Evolutionary conservation across 805 yeast species (phyloP), one percentile per base, ranked within the genome.

Genomic region (Metschnikowia kofuensis): DNA sequence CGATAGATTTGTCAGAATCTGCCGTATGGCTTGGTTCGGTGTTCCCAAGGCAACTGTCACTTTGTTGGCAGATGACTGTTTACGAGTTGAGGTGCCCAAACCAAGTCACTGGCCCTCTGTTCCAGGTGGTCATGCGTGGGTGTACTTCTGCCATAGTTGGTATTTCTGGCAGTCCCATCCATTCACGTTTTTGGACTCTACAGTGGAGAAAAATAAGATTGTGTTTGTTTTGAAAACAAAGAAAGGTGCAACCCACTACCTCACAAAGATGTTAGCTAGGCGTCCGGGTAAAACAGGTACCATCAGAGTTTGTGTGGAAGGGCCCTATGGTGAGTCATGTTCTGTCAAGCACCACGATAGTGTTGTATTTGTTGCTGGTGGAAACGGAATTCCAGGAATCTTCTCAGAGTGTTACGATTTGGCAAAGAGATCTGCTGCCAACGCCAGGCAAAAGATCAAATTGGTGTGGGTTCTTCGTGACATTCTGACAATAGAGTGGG

Each of bases 371-470:
- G 56, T 86, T 28, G 85, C 91, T 6, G 91, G 89, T 39, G 92
- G 94, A 32, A 82, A 83, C 47, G 95, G 94, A 47, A 72, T 87
- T 46, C 84, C 92, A 0, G 87, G 83, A n/a, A 66, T 75, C 27
- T 66, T 70, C 40, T 69, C 73, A 13, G 76, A 75, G 55, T 75
- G 72, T 35, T 50, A 58, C 46, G 64, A 64, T 50, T 53, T 68
- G 50, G 67, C 68, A 4, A 40, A 35, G 13, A 61, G 57, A 27
- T 55, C 65, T 2, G 48, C 44, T 9, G 38, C 52, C 28, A 58
- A 65, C 42, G 52, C 35, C 5, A 45, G 38, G 10, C 54, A 49
- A 30, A 42, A 38, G 28, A 44, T 56, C 29, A 51, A 51, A 44
- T 47, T 57, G 39, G 30, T 49, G 15, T 57, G 61, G 61, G 50